These are phyloP conservation scores for Lentinula sp. DNA, from an alignment of 768 basidiomycete species.

Conservation along the genomic window DNA sequence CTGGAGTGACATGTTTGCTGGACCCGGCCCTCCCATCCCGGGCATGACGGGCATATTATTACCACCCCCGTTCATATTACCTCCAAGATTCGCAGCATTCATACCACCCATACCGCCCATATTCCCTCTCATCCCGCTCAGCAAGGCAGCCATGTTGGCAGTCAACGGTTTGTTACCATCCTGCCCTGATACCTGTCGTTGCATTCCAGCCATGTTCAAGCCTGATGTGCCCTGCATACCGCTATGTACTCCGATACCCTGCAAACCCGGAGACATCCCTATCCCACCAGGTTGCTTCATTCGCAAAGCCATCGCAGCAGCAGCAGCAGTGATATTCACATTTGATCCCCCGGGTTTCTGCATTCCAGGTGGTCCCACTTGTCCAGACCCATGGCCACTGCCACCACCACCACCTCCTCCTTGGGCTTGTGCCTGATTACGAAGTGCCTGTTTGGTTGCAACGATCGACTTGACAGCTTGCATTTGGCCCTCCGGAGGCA, in stretches of 20 bases:
- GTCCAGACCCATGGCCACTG: background rate
- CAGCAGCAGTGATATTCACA: background rate
- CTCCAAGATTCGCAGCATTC: background rate
- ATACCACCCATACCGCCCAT: conserved; percentile 2
- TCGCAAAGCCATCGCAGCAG: conserved; percentile 1
- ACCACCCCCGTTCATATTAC: background rate
- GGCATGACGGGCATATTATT: background rate
- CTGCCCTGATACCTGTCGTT: background rate
- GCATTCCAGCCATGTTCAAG: background rate
- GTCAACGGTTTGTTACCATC: background rate
- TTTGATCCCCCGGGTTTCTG: background rate
- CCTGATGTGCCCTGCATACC: background rate
- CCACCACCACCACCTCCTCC: too few relatives aligned
- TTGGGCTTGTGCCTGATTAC: background rate
- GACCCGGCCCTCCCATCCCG: background rate
- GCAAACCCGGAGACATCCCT: background rate
- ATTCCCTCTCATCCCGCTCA: background rate
- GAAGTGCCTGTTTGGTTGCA: background rate
- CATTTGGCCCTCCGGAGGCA: background rate
- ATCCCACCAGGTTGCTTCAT: conserved; percentile 1
- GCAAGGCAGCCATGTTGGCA: background rate
- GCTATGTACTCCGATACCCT: background rate
- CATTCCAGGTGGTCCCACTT: background rate
- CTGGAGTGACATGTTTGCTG: background rate
- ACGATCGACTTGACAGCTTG: background rate